A percentile compares a stretch with the other conserved stretches of the same genome.
Evolutionary conservation across 202 grass and related monocot genomes (phyloP).

Genomic region (Panicum virgatum): DNA sequence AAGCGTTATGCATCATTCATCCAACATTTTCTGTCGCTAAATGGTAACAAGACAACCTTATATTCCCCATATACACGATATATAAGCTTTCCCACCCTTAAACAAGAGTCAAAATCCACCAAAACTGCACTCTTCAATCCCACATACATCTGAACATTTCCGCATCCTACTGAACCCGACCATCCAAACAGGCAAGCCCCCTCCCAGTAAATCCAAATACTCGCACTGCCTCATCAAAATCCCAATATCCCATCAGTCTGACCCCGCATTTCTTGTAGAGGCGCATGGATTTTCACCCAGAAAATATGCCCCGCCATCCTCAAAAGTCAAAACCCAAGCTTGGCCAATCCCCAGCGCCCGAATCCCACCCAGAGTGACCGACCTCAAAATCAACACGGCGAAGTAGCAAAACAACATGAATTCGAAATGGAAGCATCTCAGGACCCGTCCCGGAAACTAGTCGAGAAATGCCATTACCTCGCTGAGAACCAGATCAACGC

Average conservation of each 20-base stretch:
- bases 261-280: background rate
- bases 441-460: background rate
- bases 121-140: background rate
- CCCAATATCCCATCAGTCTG: background rate
- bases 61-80: background rate
- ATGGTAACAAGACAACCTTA: background rate
- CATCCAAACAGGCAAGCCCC: background rate
- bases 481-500: constrained; percentile 21
- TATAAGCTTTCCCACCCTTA: background rate
- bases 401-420: background rate
- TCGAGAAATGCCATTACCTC: constrained; percentile 22
- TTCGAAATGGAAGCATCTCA: background rate
- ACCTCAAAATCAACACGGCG: background rate
- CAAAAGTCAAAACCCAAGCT: background rate
- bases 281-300: background rate
- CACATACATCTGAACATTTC: background rate
- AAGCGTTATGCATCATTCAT: background rate
- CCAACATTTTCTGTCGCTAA: background rate
- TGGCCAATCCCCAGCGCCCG: background rate
- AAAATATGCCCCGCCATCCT: background rate
- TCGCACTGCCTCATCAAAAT: constrained; percentile 15
- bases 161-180: background rate
- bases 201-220: background rate
- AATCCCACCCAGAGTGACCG: constrained; percentile 1
- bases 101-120: background rate